Evolutionary conservation across 306 rosid genomes (phyloP), one percentile per base, ranked within the genome.

Genomic region (Quercus engelmannii): DNA sequence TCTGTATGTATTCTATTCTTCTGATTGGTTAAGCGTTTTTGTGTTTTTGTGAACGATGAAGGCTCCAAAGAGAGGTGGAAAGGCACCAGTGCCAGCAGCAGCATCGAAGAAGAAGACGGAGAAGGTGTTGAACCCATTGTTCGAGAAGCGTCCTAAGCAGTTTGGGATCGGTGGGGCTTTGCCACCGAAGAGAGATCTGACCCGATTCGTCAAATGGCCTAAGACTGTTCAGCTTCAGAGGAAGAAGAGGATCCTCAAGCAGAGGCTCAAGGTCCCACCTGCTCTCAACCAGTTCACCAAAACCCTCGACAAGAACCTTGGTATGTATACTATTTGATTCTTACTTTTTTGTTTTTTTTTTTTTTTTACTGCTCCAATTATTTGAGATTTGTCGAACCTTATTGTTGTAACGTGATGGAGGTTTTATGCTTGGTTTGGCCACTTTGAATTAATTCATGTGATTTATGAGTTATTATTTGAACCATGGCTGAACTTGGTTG

Each of bases 121-220:
- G 86, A 86, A 87, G 74, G 93, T 90, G 13, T 83, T 73, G 69
- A 92, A 92, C 62, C 95, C 97, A 2, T 79, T 92, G 23, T 92
- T 92, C 64, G 97, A 92, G 92, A 90, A 90, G 85, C 88, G 97
- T 9, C 90, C 97, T 8, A 92, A 90, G 86, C 97, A 38, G 46
- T 38, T 38, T 38, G 46, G 46, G 46, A 38, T 38, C 11, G 46
- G 46, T 2, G 46, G 46, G 87, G 80, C 90, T 92, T 82, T 92
- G 77, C 97, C 95, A 0, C 97, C 97, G 5, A 92, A 92, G 92
- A 85, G 95, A 4, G 97, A 90, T 81, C 88, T 92, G 3, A 89
- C 93, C 0, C 79, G 95, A 4, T 92, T 92, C 75, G 96, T 92
- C 4, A 92, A 92, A 35, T 92, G 97, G 97, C 97, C 97, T 1